Evolutionary conservation across 768 basidiomycete species (phyloP), one percentile per base, ranked within the genome.

Genomic region (Tylopilus plumbeoviolaceoides): DNA sequence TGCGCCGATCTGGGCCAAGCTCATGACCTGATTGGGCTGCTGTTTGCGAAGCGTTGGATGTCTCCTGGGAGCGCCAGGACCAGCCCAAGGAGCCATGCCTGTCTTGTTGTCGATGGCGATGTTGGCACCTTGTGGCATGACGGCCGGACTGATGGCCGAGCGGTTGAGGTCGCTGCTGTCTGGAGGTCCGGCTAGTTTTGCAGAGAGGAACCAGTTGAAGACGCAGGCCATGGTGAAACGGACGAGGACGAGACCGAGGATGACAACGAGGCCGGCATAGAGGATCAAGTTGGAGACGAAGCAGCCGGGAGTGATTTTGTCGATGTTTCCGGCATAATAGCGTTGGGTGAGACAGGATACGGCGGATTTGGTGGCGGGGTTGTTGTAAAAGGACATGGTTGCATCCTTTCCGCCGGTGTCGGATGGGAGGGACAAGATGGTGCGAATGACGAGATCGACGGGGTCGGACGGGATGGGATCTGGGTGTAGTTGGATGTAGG

Each of bases 101-200:
- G 84, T 84, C 58, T 73, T 81, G 71, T 95, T 98, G 73, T 95
- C 85, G 56, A 98, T 73, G n/a, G 92, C 87, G 53, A 95, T 70
- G 65, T 95, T 98, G 43, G 97, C 95, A 30, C 97, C 95, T 67
- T 88, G 92, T 4, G 95, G 95, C 82, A 99, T 82, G 54, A 99
- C 95, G 1, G 91, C 90, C 17, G 95, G 95, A 63, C 89, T 92
- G 67, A 99, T 91, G 47, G 84, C 95, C 14, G 85, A 82, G 41
- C 91, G 79, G 58, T 86, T 84, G 33, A 98, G 77, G 47, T 91
- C 79, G 54, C 78, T 79, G 55, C 69, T 83, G 55, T 80, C 80
- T 0, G 91, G 91, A 23, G 91, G 83, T 11, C 84, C 83, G 17
- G 93, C 88, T 31, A 98, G 79, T 50, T 79, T 80, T 8, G 80